Evolutionary conservation across 2,329 filamentous ascomycete genomes (phyloP).

Genomic region (Teratosphaeria epicoccoides): DNA sequence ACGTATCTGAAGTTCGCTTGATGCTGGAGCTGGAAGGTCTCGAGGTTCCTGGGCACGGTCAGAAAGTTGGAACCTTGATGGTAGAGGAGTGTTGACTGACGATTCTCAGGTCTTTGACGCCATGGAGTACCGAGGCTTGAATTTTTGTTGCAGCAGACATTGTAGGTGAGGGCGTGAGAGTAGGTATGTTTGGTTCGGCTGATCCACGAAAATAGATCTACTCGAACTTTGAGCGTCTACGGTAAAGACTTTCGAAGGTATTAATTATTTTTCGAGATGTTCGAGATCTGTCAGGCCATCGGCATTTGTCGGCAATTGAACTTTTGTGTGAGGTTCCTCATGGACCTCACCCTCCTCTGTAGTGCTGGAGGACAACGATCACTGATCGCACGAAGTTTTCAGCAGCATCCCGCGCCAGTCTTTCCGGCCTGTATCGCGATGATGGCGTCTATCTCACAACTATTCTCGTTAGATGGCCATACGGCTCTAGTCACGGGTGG

Average conservation of each 20-base stretch:
- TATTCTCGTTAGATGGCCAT: conserved; percentile 41
- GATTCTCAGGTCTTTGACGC: conserved; percentile 49
- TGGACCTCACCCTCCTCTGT: too few relatives aligned
- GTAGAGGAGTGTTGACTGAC: conserved; percentile 29
- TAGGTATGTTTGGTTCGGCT: too few relatives aligned
- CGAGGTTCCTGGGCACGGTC: conserved; percentile 41
- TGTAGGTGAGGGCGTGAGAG: not conserved
- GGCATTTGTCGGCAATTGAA: conserved; percentile 5
- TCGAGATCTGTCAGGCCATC: not conserved
- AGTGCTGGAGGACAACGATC: too few relatives aligned
- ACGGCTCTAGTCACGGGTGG: conserved; percentile 41
- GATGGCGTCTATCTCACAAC: conserved; percentile 30
- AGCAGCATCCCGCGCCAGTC: too few relatives aligned
- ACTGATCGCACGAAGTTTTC: not conserved
- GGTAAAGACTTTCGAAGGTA: too few relatives aligned
- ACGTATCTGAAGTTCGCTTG: conserved; percentile 51
- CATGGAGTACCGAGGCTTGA: conserved; percentile 48
- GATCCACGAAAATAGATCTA: too few relatives aligned
- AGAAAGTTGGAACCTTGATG: conserved; percentile 1
- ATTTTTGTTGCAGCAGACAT: conserved; percentile 23
- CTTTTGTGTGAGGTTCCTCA: not conserved
- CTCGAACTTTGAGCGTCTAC: too few relatives aligned
- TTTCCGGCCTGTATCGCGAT: too few relatives aligned
- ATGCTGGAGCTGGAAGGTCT: conserved; percentile 34
- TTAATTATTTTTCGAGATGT: not conserved